Evolutionary conservation across 2,329 filamentous ascomycete genomes (phyloP).

Genomic region (Nemania sp.): DNA sequence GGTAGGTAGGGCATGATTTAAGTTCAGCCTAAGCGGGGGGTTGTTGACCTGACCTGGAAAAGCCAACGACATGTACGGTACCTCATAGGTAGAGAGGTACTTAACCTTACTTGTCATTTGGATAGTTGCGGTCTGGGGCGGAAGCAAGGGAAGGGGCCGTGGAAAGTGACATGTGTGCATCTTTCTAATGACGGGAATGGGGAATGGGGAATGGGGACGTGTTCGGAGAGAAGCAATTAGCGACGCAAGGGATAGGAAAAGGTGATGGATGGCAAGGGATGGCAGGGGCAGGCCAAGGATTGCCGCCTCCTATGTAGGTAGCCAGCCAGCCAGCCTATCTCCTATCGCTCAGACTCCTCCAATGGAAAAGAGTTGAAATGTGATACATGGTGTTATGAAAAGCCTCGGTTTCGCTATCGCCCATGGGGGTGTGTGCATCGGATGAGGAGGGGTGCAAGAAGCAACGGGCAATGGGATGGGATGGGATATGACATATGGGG

Average conservation of each 20-base stretch:
- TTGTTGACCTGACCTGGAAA: conserved; percentile 22
- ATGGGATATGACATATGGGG: neutral
- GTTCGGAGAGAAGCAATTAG: neutral
- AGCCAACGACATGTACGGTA: conserved; percentile 10
- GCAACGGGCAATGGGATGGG: neutral
- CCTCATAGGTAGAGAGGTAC: too few species aligned
- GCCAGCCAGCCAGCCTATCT: neutral
- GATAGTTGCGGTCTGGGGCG: conserved; percentile 20
- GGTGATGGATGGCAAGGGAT: neutral
- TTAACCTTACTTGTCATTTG: too few species aligned
- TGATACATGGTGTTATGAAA: too few species aligned
- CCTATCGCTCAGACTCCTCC: too few species aligned
- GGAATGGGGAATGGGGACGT: neutral
- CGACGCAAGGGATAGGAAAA: neutral
- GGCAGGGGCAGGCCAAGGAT: neutral
- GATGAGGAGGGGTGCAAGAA: neutral
- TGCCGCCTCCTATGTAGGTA: neutral
- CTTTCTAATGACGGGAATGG: neutral
- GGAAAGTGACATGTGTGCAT: neutral
- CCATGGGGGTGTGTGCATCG: neutral
- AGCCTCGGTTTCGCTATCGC: too few species aligned
- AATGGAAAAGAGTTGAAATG: too few species aligned
- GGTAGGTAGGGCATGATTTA: neutral
- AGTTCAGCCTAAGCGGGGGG: conserved; percentile 30
- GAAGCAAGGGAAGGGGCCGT: conserved; percentile 14